Evolutionary conservation across 805 yeast species (phyloP).

Genomic region (Yamadazyma akitaensis): DNA sequence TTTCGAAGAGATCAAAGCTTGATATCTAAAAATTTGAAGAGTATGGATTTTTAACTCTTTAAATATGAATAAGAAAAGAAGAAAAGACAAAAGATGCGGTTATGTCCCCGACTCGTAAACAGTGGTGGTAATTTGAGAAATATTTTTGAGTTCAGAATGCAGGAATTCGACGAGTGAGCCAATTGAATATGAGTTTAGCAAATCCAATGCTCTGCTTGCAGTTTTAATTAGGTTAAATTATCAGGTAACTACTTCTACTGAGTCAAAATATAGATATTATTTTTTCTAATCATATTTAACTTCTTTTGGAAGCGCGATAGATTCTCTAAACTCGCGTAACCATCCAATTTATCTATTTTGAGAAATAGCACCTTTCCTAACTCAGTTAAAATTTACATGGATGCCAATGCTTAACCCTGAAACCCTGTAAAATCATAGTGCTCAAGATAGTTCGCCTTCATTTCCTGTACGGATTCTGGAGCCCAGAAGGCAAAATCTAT

Average conservation of each 20-base stretch:
- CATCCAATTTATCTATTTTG: not conserved
- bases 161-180: not conserved
- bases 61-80: not conserved
- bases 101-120: slow-evolving; percentile 3
- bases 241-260: not conserved
- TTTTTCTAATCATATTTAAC: slow-evolving; percentile 1
- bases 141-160: not conserved
- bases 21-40: not conserved
- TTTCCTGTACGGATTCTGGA: not conserved
- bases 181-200: not conserved
- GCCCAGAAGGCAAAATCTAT: not conserved
- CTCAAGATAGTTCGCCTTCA: not conserved
- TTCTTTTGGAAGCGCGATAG: slow-evolving; percentile 7
- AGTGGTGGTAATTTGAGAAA: not conserved
- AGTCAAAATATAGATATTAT: not conserved
- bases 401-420: not conserved
- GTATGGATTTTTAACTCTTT: not conserved
- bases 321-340: not conserved
- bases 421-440: not conserved
- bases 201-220: not conserved
- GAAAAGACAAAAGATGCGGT: slow-evolving; percentile 1
- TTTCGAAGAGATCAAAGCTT: not conserved
- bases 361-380: not conserved
- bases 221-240: not conserved
- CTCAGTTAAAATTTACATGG: not conserved